These are phyloP conservation scores for Apophysomyces variabilis DNA, from an alignment of 371 early-diverging fungal genomes.

Conservation along the genomic window DNA sequence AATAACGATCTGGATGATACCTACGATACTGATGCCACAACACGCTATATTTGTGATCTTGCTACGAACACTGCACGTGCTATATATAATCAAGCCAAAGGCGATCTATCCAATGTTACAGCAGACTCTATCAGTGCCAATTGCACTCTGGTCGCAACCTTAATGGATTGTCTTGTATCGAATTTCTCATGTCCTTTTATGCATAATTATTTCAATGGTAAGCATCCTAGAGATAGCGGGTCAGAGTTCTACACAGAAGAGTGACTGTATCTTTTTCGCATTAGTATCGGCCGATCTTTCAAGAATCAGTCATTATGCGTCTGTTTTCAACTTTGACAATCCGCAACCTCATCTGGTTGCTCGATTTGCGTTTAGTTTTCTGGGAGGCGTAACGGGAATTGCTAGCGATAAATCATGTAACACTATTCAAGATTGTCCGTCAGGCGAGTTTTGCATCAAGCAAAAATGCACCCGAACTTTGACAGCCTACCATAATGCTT, in stretches of 20 bases:
- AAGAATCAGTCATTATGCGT: conserved; percentile 47
- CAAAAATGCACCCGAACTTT: conserved; percentile 57
- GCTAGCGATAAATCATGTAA: conserved; percentile 29
- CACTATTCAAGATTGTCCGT: conserved; percentile 40
- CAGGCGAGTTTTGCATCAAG: conserved; percentile 55
- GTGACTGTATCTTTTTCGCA: not conserved
- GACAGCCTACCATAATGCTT: conserved; percentile 73
- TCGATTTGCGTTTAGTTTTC: conserved; percentile 51
- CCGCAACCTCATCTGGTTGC: conserved; percentile 44
- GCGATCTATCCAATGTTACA: conserved; percentile 37
- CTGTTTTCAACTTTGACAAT: conserved; percentile 45
- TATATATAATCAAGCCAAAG: conserved; percentile 55
- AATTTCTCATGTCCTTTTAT: conserved; percentile 72
- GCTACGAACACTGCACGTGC: conserved; percentile 60
- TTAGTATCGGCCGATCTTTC: conserved; percentile 34
- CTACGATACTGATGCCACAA: conserved; percentile 27
- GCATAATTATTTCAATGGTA: conserved; percentile 65
- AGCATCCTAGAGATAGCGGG: not conserved
- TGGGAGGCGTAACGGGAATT: conserved; percentile 59
- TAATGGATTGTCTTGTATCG: conserved; percentile 67
- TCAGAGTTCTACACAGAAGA: not conserved
- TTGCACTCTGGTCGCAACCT: conserved; percentile 52
- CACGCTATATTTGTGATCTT: conserved; percentile 63
- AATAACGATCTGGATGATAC: conserved; percentile 70
- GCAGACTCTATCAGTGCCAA: conserved; percentile 51